phyloP scores from a whole-genome alignment of 106 monocot species.

The Acorus gramineus region DNA sequence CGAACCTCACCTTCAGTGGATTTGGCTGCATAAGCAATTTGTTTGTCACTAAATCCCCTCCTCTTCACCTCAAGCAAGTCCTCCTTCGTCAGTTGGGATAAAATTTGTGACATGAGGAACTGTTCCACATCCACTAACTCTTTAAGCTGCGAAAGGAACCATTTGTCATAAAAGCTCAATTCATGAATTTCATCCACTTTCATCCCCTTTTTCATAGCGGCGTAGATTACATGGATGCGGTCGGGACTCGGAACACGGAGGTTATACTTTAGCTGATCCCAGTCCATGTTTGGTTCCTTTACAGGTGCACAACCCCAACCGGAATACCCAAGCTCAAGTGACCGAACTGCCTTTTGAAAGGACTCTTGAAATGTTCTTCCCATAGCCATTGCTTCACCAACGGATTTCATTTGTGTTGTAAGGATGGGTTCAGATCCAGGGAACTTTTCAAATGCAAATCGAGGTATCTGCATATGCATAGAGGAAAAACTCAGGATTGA shows the following conservation, averaged over 20 bases:
- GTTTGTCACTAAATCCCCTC: conserved; percentile 92
- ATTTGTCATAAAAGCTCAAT: conserved; percentile 72
- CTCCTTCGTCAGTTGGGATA: conserved; percentile 59
- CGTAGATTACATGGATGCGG: conserved; percentile 84
- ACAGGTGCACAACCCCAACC: conserved; percentile 85
- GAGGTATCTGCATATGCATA: conserved; percentile 60
- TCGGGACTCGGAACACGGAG: conserved; percentile 86
- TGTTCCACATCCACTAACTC: conserved; percentile 86
- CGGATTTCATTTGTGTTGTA: conserved; percentile 99
- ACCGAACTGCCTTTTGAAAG: conserved; percentile 93
- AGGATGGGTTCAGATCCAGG: conserved; percentile 86
- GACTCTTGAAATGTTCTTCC: conserved; percentile 97
- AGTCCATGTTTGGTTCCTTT: conserved; percentile 72
- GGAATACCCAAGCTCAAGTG: conserved; percentile 78
- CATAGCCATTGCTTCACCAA: conserved; percentile 95
- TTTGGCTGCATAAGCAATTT: conserved; percentile 74
- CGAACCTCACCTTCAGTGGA: conserved; percentile 62
- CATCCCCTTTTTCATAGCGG: conserved; percentile 96
- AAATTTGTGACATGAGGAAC: conserved; percentile 42
- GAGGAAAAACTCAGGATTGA: too few relatives aligned
- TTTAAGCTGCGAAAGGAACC: conserved; percentile 83
- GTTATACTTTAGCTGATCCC: conserved; percentile 85
- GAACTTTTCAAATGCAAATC: conserved; percentile 98
- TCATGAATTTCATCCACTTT: conserved; percentile 84
- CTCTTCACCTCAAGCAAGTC: conserved; percentile 78